Evolutionary conservation across 2,329 filamentous ascomycete genomes (phyloP).

Genomic region (Nectriaceae sp.): DNA sequence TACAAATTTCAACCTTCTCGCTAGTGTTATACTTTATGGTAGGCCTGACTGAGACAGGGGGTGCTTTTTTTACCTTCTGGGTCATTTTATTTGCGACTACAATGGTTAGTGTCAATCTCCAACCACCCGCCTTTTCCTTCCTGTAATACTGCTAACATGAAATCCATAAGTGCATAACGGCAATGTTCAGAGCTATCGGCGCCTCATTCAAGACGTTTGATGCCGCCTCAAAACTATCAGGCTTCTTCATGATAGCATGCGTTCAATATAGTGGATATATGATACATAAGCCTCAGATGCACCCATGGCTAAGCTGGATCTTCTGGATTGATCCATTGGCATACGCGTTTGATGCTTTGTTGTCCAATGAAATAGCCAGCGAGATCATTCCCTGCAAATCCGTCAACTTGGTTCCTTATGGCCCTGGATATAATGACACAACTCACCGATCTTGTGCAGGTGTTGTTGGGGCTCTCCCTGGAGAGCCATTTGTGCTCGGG

Average conservation of each 20-base stretch:
- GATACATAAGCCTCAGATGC: conserved; percentile 61
- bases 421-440: conserved; percentile 46
- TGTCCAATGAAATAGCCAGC: conserved; percentile 70
- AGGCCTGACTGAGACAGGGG: conserved; percentile 52
- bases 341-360: conserved; percentile 68
- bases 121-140: not conserved
- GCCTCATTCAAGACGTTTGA: conserved; percentile 59
- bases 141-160: too few species aligned
- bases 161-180: conserved; percentile 51
- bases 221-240: conserved; percentile 58
- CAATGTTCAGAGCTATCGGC: conserved; percentile 57
- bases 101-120: conserved; percentile 41
- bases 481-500: conserved; percentile 52
- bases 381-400: conserved; percentile 54
- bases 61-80: conserved; percentile 64
- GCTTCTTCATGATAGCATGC: conserved; percentile 49
- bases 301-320: conserved; percentile 64
- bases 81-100: conserved; percentile 51
- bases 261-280: conserved; percentile 67
- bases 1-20: conserved; percentile 60
- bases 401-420: conserved; percentile 52
- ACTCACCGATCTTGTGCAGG: conserved; percentile 56
- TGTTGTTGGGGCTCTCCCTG: conserved; percentile 54
- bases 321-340: conserved; percentile 68
- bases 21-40: conserved; percentile 67